Conservation (phyloP, 2,329 filamentous ascomycete genomes). For the Hyphodiscus sp. region DNA sequence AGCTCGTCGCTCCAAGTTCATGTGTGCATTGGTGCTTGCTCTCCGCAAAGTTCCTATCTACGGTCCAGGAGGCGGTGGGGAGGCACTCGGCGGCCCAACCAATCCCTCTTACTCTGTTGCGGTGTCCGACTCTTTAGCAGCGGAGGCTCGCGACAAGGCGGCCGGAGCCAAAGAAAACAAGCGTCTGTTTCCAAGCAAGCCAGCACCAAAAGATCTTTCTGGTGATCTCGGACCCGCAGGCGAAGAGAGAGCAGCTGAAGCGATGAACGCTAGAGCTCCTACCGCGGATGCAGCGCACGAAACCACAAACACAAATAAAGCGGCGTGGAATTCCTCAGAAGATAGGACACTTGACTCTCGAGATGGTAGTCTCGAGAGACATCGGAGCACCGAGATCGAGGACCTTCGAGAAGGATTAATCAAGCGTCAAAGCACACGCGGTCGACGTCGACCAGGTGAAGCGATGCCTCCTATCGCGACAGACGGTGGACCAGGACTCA, state of each 20-base stretch:
- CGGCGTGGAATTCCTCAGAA: neutral
- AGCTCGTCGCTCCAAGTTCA: conserved; percentile 85
- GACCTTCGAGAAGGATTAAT: conserved; percentile 19
- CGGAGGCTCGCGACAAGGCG: conserved; percentile 53
- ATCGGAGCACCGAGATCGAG: conserved; percentile 20
- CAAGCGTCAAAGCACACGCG: conserved; percentile 26
- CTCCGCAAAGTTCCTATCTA: conserved; percentile 83
- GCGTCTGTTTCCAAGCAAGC: conserved; percentile 52
- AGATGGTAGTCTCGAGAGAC: conserved; percentile 3
- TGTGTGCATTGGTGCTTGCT: conserved; percentile 83
- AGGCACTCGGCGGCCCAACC: conserved; percentile 54
- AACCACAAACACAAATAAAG: conserved; percentile 28
- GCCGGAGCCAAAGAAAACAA: conserved; percentile 54
- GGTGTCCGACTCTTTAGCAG: conserved; percentile 63
- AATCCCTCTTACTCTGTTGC: conserved; percentile 80
- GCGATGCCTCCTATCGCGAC: conserved; percentile 8
- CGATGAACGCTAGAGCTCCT: conserved; percentile 29
- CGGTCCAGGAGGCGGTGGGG: conserved; percentile 66
- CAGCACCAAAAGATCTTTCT: conserved; percentile 8
- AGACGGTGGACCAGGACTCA: conserved; percentile 6
- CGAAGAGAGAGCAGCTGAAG: conserved; percentile 36
- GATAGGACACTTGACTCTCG: conserved; percentile 4
- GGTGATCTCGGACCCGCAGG: conserved; percentile 18
- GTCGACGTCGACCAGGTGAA: conserved; percentile 25
- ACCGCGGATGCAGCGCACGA: conserved; percentile 14